Evolutionary conservation across 75 land plant genomes (phyloP).

Genomic region (Sequoiadendron giganteum): DNA sequence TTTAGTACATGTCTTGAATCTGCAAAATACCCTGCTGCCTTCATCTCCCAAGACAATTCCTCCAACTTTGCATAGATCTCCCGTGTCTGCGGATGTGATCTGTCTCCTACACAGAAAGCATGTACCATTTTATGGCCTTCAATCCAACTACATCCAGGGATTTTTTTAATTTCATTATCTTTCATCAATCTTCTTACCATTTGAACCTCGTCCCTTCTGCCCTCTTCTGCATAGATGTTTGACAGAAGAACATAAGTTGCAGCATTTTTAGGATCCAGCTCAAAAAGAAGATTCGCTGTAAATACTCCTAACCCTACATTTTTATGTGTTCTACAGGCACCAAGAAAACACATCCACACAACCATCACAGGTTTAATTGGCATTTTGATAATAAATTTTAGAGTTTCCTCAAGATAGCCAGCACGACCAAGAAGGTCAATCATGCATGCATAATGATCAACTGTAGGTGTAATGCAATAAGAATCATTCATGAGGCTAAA

Average conservation of each 20-base stretch:
- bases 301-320: slow-evolving; percentile 12
- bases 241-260: slow-evolving; percentile 19
- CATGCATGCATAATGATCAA: slow-evolving; percentile 18
- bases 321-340: slow-evolving; percentile 19
- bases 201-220: neutral
- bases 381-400: neutral
- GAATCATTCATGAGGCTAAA: slow-evolving; percentile 2
- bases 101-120: neutral
- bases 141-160: slow-evolving; percentile 13
- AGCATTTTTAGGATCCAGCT: neutral
- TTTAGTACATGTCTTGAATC: too few relatives aligned
- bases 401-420: slow-evolving; percentile 13
- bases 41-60: neutral
- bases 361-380: neutral
- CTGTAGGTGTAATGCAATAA: slow-evolving; percentile 5
- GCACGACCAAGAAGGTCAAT: slow-evolving; percentile 24
- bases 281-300: slow-evolving; percentile 10
- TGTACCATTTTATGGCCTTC: slow-evolving; percentile 12
- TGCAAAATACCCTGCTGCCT: neutral
- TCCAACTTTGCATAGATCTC: slow-evolving; percentile 4
- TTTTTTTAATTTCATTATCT: slow-evolving; percentile 9
- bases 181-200: neutral
- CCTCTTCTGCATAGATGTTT: slow-evolving; percentile 22
- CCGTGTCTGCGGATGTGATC: slow-evolving; percentile 3
- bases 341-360: slow-evolving; percentile 13